phyloP scores from a whole-genome alignment of 2,329 filamentous ascomycete species.

The Colletotrichum kahawae region DNA sequence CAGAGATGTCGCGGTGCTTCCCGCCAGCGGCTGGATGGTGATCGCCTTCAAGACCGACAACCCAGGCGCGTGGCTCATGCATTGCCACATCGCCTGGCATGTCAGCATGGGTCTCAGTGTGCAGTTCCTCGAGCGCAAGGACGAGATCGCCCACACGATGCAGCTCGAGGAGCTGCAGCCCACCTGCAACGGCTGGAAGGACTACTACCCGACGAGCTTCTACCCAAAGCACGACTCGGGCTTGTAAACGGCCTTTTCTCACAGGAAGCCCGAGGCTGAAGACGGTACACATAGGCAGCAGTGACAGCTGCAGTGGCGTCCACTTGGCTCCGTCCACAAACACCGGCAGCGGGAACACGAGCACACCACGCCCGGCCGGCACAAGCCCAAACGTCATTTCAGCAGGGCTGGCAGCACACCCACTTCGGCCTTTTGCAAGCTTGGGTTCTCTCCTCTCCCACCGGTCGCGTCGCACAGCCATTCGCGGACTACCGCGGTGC shows the following conservation, averaged over 20 bases:
- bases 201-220: slow-evolving; percentile 13
- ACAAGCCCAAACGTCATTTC: neutral
- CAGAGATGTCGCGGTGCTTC: slow-evolving; percentile 51
- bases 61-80: slow-evolving; percentile 52
- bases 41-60: slow-evolving; percentile 55
- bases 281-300: neutral
- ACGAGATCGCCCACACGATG: slow-evolving; percentile 20
- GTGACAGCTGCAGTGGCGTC: neutral
- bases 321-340: neutral
- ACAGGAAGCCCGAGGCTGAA: neutral
- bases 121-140: slow-evolving; percentile 51
- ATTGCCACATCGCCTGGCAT: slow-evolving; percentile 57
- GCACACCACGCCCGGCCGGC: neutral
- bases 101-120: slow-evolving; percentile 51
- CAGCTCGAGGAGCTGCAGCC: slow-evolving; percentile 16
- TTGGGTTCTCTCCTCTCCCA: neutral
- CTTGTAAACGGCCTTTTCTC: neutral
- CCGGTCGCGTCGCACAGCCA: neutral
- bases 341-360: neutral
- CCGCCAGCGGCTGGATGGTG: slow-evolving; percentile 46
- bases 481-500: neutral
- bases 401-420: neutral
- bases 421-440: neutral
- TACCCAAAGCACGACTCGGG: slow-evolving; percentile 25
- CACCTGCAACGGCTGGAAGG: slow-evolving; percentile 23